Conservation (phyloP, 371 early-diverging fungal genomes). For the Syncephalastrum contaminatum region DNA sequence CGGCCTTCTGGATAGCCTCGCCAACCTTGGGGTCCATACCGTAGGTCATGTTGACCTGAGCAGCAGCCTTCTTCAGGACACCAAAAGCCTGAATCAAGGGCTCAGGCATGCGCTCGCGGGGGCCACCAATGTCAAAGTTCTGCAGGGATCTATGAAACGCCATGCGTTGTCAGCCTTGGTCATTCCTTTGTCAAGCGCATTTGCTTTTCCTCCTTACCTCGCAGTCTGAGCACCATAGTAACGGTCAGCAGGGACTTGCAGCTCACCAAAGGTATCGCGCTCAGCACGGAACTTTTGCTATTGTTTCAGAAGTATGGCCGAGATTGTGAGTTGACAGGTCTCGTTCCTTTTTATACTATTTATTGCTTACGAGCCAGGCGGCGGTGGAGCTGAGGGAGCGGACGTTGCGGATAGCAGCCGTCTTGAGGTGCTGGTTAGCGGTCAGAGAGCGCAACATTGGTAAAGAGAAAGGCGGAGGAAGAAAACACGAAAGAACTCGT, state of each 20-base stretch:
- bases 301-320: background rate
- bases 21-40: conserved; percentile 78
- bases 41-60: conserved; percentile 87
- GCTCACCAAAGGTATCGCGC: conserved; percentile 91
- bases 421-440: conserved; percentile 21
- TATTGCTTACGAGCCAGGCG: conserved; percentile 21
- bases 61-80: conserved; percentile 91
- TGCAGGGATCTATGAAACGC: conserved; percentile 62
- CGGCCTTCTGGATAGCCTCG: conserved; percentile 84
- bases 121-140: conserved; percentile 96
- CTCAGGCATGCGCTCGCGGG: conserved; percentile 90
- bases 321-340: background rate
- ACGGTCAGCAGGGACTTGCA: conserved; percentile 89
- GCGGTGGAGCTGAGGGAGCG: conserved; percentile 25
- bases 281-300: conserved; percentile 78
- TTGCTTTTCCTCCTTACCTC: conserved; percentile 53
- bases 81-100: conserved; percentile 93
- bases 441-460: conserved; percentile 33
- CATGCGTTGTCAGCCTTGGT: background rate
- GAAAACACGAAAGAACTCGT: conserved; percentile 1
- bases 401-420: conserved; percentile 17
- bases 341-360: background rate
- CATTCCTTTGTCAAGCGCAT: background rate
- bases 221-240: conserved; percentile 98
- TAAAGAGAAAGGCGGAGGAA: conserved; percentile 3